Evolutionary conservation across 2,329 filamentous ascomycete genomes (phyloP), one percentile per base, ranked within the genome.

Genomic region (Fusarium paranaense): DNA sequence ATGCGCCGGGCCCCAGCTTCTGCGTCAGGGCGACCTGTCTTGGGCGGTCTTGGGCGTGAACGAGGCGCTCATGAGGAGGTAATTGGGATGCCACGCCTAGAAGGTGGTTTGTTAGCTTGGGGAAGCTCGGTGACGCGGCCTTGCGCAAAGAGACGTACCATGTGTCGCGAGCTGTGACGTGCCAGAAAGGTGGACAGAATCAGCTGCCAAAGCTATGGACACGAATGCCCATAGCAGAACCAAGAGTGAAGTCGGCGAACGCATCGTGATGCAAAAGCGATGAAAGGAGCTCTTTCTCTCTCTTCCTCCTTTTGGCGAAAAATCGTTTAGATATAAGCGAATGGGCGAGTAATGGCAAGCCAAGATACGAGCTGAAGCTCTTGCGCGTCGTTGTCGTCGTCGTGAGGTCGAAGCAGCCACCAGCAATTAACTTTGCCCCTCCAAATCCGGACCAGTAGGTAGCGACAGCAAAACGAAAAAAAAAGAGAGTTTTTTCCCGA

Each of bases 1-100:
- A 95, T 33, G 93, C 88, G 81, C 97, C 97, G 80, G 93, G 90
- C 71, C 94, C 94, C 63, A 98, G 86, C 20, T 91, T 90, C 81
- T 94, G 89, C 93, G 97, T 97, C 79, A 95, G 87, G 18, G 85
- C 81, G 47, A 92, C 92, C 84, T 98, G 95, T 75, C 91, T 90
- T 77, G 88, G 82, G 85, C 94, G 97, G 85, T 97, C 95, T 57
- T 89, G 89, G 45, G 89, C 88, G 80, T 97, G 89, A 76, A 94
- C 84, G 71, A 97, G 89, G 58, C 95, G 95, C 80, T 98, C 95
- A 60, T 92, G 87, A 33, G 84, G 82, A 35, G 83, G 85, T 71
- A 90, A 82, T 81, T 91, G 89, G 77, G 96, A 96, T 62, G 94
- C 93, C 78, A 97, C 87, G 72, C 93, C 94, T 95, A 20, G 10